phyloP scores from a whole-genome alignment of 1,139 yeast genomes.

The Kodamaea alishanica region DNA sequence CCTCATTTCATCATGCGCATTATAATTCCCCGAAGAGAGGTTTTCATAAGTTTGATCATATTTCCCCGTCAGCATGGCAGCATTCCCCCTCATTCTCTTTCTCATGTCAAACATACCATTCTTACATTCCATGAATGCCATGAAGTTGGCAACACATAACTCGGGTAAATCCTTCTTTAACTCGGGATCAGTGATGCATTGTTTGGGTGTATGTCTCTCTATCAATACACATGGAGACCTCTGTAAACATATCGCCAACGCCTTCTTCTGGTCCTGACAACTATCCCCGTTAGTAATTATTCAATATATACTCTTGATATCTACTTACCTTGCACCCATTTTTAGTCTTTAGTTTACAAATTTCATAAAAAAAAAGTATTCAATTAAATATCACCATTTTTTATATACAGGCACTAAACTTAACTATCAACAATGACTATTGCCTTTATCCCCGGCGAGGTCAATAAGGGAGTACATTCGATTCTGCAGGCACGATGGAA shows the following conservation, averaged over 20 bases:
- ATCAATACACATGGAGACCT: slow-evolving; percentile 94
- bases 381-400: too few species aligned
- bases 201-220: slow-evolving; percentile 84
- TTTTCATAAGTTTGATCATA: slow-evolving; percentile 84
- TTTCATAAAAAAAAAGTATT: too few species aligned
- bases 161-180: slow-evolving; percentile 77
- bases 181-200: slow-evolving; percentile 80
- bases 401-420: too few species aligned
- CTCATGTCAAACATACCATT: slow-evolving; percentile 84
- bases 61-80: slow-evolving; percentile 87
- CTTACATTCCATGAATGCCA: slow-evolving; percentile 84
- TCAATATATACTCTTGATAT: not conserved
- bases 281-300: slow-evolving; percentile 30
- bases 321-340: slow-evolving; percentile 36
- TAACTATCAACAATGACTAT: slow-evolving; percentile 47
- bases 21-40: slow-evolving; percentile 73
- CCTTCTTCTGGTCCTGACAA: slow-evolving; percentile 89
- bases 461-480: slow-evolving; percentile 54
- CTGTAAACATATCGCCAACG: slow-evolving; percentile 91
- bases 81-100: slow-evolving; percentile 90
- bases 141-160: slow-evolving; percentile 78
- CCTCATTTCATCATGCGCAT: slow-evolving; percentile 73
- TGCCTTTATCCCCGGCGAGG: slow-evolving; percentile 82
- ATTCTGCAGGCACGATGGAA: slow-evolving; percentile 69
- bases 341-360: too few species aligned